Evolutionary conservation across 306 rosid species (phyloP).

Genomic region (Dryas drummondii): DNA sequence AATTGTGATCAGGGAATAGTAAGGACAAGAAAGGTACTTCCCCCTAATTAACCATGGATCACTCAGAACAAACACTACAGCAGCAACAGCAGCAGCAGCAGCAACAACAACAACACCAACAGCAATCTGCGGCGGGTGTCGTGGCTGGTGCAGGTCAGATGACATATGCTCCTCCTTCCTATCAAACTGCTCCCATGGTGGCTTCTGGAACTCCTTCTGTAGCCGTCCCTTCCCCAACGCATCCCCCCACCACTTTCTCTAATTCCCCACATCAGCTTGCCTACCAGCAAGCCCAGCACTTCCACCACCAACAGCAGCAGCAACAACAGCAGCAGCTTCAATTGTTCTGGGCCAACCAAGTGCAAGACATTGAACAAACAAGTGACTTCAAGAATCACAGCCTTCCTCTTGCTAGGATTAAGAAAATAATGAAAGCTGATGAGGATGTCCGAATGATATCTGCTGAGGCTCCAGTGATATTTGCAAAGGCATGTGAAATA

Average conservation of each 20-base stretch:
- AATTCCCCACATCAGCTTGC: conserved; percentile 59
- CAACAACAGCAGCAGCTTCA: conserved; percentile 79
- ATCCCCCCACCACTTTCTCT: conserved; percentile 54
- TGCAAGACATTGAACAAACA: conserved; percentile 72
- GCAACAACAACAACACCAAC: conserved; percentile 28
- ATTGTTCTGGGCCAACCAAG: conserved; percentile 72
- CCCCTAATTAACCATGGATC: conserved; percentile 51
- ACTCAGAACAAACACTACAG: conserved; percentile 57
- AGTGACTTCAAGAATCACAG: conserved; percentile 66
- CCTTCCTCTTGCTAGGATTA: conserved; percentile 70
- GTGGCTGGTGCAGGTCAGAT: conserved; percentile 48
- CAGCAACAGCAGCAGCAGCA: conserved; percentile 42
- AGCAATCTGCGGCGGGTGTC: conserved; percentile 43
- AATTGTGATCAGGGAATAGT: conserved; percentile 29
- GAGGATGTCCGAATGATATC: conserved; percentile 87
- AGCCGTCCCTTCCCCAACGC: conserved; percentile 50
- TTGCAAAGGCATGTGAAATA: conserved; percentile 85
- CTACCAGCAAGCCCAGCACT: conserved; percentile 71
- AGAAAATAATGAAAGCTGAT: conserved; percentile 86
- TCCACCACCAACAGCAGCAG: conserved; percentile 71
- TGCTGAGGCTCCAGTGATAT: conserved; percentile 75
- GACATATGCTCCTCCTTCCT: conserved; percentile 52
- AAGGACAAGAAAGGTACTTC: conserved; percentile 30
- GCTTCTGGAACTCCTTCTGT: conserved; percentile 60
- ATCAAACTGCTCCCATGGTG: conserved; percentile 60